These are phyloP conservation scores for Quercus engelmannii DNA, from an alignment of 306 rosid species.

Conservation along the genomic window DNA sequence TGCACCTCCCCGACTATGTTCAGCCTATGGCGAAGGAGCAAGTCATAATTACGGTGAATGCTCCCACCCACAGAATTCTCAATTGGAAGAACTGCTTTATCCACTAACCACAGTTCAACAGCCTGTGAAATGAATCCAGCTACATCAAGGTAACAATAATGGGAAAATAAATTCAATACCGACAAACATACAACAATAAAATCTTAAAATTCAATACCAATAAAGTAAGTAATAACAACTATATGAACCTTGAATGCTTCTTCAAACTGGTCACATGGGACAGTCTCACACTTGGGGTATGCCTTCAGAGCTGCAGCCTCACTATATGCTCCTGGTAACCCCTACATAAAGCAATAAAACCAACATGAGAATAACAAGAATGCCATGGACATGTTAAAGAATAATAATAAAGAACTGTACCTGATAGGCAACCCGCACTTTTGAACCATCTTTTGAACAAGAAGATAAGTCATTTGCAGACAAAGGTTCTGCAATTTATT, in stretches of 20 bases:
- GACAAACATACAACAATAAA: not conserved
- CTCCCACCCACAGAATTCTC: constrained; percentile 89
- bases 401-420: constrained; percentile 34
- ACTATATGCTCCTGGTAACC: constrained; percentile 80
- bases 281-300: constrained; percentile 81
- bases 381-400: constrained; percentile 8
- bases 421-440: constrained; percentile 88
- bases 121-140: constrained; percentile 49
- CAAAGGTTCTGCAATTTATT: constrained; percentile 67
- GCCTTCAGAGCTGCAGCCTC: constrained; percentile 89
- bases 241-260: constrained; percentile 71
- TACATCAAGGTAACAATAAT: constrained; percentile 17
- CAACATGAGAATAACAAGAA: constrained; percentile 21
- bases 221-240: not conserved
- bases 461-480: constrained; percentile 42
- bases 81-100: constrained; percentile 89
- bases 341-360: constrained; percentile 41
- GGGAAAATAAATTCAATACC: not conserved
- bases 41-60: constrained; percentile 86
- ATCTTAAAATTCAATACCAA: not conserved
- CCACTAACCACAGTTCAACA: constrained; percentile 87
- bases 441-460: constrained; percentile 49
- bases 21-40: constrained; percentile 86
- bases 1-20: constrained; percentile 90
- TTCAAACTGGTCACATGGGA: constrained; percentile 85